Evolutionary conservation across 805 yeast genomes (phyloP).

Genomic region (Candida stauntonica): DNA sequence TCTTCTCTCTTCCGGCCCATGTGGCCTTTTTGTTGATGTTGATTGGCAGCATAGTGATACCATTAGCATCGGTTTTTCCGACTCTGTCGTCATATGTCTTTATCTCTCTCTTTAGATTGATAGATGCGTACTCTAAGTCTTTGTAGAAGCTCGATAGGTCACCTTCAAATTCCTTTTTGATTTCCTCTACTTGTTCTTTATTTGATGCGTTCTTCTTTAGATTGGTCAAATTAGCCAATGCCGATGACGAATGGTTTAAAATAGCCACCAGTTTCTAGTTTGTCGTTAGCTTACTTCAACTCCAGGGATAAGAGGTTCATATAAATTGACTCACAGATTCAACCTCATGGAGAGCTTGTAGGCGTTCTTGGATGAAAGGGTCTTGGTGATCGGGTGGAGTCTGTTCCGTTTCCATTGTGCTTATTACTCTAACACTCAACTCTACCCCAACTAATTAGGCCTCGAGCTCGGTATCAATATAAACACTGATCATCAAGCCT

Average conservation of each 20-base stretch:
- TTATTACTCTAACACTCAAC: too few relatives aligned
- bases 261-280: slow-evolving; percentile 45
- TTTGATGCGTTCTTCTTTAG: slow-evolving; percentile 29
- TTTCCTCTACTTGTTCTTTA: slow-evolving; percentile 20
- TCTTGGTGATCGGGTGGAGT: slow-evolving; percentile 26
- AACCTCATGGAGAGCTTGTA: slow-evolving; percentile 47
- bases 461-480: too few relatives aligned
- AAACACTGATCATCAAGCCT: too few relatives aligned
- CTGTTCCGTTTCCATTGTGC: too few relatives aligned
- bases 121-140: slow-evolving; percentile 54
- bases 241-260: slow-evolving; percentile 43
- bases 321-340: slow-evolving; percentile 33
- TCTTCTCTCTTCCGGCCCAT: slow-evolving; percentile 55
- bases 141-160: slow-evolving; percentile 47
- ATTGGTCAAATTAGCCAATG: slow-evolving; percentile 38
- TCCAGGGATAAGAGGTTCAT: neutral
- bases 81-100: slow-evolving; percentile 57
- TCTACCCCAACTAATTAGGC: too few relatives aligned
- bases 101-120: slow-evolving; percentile 60
- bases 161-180: slow-evolving; percentile 37
- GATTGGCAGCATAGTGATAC: slow-evolving; percentile 60
- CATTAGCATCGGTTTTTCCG: slow-evolving; percentile 42
- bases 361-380: slow-evolving; percentile 43
- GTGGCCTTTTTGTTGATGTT: slow-evolving; percentile 68
- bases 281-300: neutral